A percentile compares a stretch with the other conserved stretches of the same genome.
These are phyloP conservation scores for Lachancea sp. DNA, from an alignment of 805 yeast species.

Conservation along the genomic window DNA sequence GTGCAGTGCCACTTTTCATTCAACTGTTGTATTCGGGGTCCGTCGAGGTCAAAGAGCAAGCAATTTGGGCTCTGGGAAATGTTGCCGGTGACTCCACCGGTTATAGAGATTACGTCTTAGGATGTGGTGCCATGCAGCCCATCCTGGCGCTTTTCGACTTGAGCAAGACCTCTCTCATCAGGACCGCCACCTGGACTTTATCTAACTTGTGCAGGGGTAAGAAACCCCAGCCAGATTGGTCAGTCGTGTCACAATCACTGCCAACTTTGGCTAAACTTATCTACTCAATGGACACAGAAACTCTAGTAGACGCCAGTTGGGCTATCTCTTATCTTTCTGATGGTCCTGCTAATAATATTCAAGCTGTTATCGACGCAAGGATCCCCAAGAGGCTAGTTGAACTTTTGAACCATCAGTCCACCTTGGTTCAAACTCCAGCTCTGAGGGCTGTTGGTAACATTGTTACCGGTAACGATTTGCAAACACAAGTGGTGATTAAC, in stretches of 20 bases:
- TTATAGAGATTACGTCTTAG: conserved; percentile 83
- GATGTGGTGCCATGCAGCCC: conserved; percentile 84
- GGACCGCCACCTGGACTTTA: conserved; percentile 98
- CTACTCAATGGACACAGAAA: conserved; percentile 86
- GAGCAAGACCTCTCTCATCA: conserved; percentile 79
- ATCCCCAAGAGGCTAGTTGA: conserved; percentile 93
- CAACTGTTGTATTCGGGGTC: conserved; percentile 72
- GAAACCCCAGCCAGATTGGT: conserved; percentile 95
- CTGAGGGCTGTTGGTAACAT: conserved; percentile 96
- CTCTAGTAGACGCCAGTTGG: conserved; percentile 97
- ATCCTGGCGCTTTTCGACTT: conserved; percentile 71
- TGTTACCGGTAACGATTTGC: conserved; percentile 93
- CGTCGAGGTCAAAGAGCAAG: conserved; percentile 93
- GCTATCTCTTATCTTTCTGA: conserved; percentile 92
- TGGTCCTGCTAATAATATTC: conserved; percentile 88
- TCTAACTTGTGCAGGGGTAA: conserved; percentile 96
- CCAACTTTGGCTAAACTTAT: conserved; percentile 90
- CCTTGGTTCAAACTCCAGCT: conserved; percentile 93
- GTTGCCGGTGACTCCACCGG: conserved; percentile 95
- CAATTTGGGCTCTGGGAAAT: conserved; percentile 98
- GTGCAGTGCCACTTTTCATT: conserved; percentile 90
- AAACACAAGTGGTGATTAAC: conserved; percentile 91
- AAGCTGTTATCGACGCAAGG: conserved; percentile 93
- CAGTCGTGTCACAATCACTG: conserved; percentile 72
- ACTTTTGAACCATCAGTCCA: conserved; percentile 74